Evolutionary conservation across 306 rosid species (phyloP).

Genomic region (Acmispon strigosus): DNA sequence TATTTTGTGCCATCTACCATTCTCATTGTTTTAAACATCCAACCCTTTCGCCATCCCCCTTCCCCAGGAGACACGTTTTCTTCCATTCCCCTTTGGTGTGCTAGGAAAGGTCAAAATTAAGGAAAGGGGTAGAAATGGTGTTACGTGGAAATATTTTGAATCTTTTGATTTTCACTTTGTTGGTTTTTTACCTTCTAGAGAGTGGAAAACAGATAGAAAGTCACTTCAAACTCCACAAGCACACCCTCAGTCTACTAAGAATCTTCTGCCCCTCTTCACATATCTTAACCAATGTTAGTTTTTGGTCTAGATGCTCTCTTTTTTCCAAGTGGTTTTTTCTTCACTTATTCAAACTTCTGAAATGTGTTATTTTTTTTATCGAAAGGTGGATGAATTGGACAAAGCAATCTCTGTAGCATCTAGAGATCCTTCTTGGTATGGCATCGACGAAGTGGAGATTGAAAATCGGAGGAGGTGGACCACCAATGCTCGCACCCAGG

Average conservation of each 20-base stretch:
- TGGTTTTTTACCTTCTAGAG: background rate
- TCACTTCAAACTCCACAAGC: background rate
- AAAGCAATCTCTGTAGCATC: conserved; percentile 92
- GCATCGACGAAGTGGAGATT: conserved; percentile 85
- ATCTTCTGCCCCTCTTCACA: background rate
- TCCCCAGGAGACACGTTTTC: too few relatives aligned
- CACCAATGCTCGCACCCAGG: conserved; percentile 81
- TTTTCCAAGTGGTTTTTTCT: background rate
- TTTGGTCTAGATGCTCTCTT: background rate
- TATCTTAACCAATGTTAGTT: background rate
- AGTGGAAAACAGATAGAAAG: background rate
- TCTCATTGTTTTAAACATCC: background rate
- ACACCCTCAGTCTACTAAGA: background rate
- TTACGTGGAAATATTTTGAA: background rate
- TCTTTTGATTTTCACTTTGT: background rate
- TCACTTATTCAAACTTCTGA: conserved; percentile 41
- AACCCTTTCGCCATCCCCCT: background rate
- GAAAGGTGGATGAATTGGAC: conserved; percentile 97
- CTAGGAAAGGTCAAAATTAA: background rate
- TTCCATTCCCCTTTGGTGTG: background rate
- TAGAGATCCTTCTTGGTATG: conserved; percentile 80
- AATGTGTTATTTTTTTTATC: conserved; percentile 68
- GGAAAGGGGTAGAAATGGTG: background rate
- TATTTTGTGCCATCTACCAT: too few relatives aligned
- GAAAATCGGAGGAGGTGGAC: conserved; percentile 95